Conservation (phyloP, 768 basidiomycete genomes). For the Hericium alpestre region DNA sequence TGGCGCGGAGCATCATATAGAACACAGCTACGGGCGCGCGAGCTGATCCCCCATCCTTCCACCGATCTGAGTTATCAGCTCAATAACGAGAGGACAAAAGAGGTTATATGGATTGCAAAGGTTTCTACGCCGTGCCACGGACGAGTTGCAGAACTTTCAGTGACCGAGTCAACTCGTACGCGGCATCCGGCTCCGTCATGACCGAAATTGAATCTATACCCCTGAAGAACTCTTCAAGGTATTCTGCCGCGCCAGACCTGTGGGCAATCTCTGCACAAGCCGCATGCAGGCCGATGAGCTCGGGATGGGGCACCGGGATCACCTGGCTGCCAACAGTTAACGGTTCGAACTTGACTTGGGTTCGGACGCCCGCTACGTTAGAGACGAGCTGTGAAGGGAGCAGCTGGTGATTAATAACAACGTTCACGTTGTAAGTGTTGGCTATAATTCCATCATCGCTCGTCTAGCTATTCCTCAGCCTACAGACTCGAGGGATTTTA, state of each 20-base stretch:
- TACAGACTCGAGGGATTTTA: neutral
- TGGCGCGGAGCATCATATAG: too few relatives aligned
- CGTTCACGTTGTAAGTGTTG: neutral
- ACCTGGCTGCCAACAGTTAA: neutral
- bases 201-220: conserved; percentile 1
- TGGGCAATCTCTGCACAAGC: conserved; percentile 7
- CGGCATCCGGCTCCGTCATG: conserved; percentile 7
- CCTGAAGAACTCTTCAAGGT: conserved; percentile 2
- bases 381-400: neutral
- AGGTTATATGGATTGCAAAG: too few relatives aligned
- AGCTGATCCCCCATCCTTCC: too few relatives aligned
- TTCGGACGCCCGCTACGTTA: neutral
- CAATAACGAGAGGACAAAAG: too few relatives aligned
- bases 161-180: conserved; percentile 1
- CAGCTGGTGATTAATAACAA: neutral
- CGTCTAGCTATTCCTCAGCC: neutral
- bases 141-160: too few relatives aligned
- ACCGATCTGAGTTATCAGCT: too few relatives aligned
- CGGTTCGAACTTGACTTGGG: neutral
- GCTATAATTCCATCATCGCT: neutral
- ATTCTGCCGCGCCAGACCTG: conserved; percentile 5
- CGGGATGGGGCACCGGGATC: conserved; percentile 1
- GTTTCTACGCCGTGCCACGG: too few relatives aligned
- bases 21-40: too few relatives aligned
- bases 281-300: conserved; percentile 3